These are phyloP conservation scores for Colletotrichum costaricense DNA, from an alignment of 2,329 filamentous ascomycete species.

Conservation along the genomic window DNA sequence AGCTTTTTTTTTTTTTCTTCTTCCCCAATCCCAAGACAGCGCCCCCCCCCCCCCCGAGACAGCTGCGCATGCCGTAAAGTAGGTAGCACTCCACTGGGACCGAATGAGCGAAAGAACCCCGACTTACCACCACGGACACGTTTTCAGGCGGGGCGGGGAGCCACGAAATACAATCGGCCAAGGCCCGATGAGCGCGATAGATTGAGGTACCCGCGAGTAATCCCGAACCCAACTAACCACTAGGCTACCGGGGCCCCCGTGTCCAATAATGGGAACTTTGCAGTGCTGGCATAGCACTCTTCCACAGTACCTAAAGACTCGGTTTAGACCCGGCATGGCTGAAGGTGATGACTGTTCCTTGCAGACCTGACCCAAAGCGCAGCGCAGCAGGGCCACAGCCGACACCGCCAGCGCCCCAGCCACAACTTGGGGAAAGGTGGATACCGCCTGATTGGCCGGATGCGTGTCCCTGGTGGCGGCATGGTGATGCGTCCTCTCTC, in stretches of 20 bases:
- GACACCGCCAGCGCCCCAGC: neutral
- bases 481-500: neutral
- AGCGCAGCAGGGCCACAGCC: neutral
- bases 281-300: neutral
- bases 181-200: neutral
- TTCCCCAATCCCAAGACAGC: neutral
- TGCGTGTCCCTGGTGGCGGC: neutral
- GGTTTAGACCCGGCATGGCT: neutral
- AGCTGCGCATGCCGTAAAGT: slow-evolving; percentile 1
- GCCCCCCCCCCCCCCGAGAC: neutral
- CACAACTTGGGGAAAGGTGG: neutral
- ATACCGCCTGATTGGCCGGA: neutral
- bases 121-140: neutral
- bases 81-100: slow-evolving; percentile 1
- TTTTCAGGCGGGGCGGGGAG: neutral
- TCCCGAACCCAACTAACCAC: neutral
- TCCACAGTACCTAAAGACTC: neutral
- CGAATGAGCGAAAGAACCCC: neutral
- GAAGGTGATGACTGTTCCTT: slow-evolving; percentile 8
- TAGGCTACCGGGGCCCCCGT: slow-evolving; percentile 1
- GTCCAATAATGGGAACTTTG: neutral
- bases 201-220: neutral
- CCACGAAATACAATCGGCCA: neutral
- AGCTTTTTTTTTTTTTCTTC: slow-evolving; percentile 3
- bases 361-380: neutral